A percentile compares a stretch with the other conserved stretches of the same genome.
These are phyloP conservation scores for Aureobasidium subglaciale DNA, from an alignment of 2,329 filamentous ascomycete species.

Conservation along the genomic window DNA sequence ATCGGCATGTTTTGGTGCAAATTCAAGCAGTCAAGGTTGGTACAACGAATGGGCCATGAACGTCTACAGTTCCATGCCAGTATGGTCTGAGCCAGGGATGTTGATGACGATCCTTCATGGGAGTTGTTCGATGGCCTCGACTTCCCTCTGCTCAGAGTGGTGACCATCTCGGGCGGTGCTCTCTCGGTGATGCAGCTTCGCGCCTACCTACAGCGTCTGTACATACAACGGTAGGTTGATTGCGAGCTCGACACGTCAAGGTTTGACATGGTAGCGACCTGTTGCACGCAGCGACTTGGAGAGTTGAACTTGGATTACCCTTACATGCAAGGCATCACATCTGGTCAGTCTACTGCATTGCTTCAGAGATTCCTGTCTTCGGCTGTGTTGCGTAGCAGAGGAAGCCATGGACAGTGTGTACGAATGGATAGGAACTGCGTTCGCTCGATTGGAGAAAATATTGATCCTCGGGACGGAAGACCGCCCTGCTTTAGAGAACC, in stretches of 20 bases:
- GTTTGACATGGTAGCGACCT: background rate
- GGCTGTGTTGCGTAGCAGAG: fast-evolving
- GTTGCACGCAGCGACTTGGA: background rate
- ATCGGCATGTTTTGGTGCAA: background rate
- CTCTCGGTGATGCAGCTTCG: background rate
- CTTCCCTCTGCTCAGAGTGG: background rate
- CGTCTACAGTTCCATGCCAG: background rate
- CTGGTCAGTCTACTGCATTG: background rate
- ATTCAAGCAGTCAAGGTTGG: background rate
- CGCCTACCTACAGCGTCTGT: background rate
- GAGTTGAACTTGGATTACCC: background rate
- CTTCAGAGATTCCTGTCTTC: background rate
- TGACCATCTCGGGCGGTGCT: background rate
- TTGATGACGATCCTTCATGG: background rate
- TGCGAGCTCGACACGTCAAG: background rate
- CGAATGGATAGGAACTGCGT: fast-evolving
- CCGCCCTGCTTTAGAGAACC: too few species aligned
- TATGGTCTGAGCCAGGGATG: background rate
- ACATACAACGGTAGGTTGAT: background rate
- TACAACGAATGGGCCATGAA: background rate
- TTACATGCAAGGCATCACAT: too few species aligned
- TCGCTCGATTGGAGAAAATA: background rate
- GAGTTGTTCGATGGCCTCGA: background rate
- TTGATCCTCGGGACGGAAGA: too few species aligned
- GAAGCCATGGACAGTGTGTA: background rate